Evolutionary conservation across 768 basidiomycete genomes (phyloP).

Genomic region (Boletellus ananas): DNA sequence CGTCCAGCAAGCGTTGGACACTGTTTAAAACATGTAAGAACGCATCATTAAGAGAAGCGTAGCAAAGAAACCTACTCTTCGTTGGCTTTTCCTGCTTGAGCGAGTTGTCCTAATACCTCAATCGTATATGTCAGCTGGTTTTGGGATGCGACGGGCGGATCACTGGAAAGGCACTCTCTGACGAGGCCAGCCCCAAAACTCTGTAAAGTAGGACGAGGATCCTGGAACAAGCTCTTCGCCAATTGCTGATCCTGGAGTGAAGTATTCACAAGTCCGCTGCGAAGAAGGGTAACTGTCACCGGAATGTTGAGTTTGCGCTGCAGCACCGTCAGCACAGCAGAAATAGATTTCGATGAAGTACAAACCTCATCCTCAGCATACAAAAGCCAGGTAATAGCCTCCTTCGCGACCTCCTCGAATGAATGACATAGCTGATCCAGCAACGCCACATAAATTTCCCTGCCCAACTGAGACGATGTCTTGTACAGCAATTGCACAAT

Average conservation of each 20-base stretch:
- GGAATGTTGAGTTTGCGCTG: conserved; percentile 96
- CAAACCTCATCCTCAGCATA: conserved; percentile 94
- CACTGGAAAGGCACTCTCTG: conserved; percentile 78
- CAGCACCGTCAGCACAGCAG: conserved; percentile 6
- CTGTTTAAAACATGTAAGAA: conserved; percentile 35
- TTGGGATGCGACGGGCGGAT: conserved; percentile 77
- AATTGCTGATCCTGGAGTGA: conserved; percentile 85
- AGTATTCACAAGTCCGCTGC: conserved; percentile 75
- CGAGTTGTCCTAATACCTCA: conserved; percentile 74
- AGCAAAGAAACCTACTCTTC: conserved; percentile 64
- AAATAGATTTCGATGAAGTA: conserved; percentile 5
- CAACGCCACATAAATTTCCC: conserved; percentile 90
- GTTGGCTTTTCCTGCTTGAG: conserved; percentile 71
- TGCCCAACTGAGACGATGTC: conserved; percentile 75
- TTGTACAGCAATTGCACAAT: conserved; percentile 95
- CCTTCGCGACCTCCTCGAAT: conserved; percentile 91
- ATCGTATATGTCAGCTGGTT: conserved; percentile 76
- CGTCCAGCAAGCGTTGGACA: conserved; percentile 70
- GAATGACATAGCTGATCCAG: conserved; percentile 85
- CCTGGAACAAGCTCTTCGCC: conserved; percentile 76
- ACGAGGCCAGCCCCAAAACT: conserved; percentile 81
- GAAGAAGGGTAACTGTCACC: conserved; percentile 85
- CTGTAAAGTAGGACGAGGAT: conserved; percentile 72
- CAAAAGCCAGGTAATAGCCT: conserved; percentile 94
- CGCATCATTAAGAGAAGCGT: neutral